Conservation (phyloP, 1,284 basidiomycete genomes). For the Laetiporus sulphureus region DNA sequence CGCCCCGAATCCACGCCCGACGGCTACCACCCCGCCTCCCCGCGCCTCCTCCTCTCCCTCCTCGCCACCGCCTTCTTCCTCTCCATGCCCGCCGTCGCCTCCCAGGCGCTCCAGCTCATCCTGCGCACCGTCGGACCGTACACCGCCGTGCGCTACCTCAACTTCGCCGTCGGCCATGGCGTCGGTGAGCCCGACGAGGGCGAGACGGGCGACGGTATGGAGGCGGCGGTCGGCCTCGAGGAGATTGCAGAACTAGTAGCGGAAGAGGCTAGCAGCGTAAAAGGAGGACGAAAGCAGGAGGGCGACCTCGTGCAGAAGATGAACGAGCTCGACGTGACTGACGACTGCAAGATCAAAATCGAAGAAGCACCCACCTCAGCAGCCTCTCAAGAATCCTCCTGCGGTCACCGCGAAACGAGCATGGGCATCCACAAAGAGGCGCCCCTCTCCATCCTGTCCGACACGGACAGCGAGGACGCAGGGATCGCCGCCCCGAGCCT, state of each 20-base stretch:
- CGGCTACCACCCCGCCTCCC: slow-evolving; percentile 68
- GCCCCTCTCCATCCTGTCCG: slow-evolving; percentile 22
- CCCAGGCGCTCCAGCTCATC: slow-evolving; percentile 68
- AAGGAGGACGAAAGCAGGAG: slow-evolving; percentile 1
- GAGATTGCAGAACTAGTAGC: slow-evolving; percentile 49
- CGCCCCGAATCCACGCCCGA: slow-evolving; percentile 39
- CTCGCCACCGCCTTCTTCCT: slow-evolving; percentile 85
- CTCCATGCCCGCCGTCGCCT: slow-evolving; percentile 71
- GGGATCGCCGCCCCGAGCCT: background rate
- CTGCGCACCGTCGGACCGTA: slow-evolving; percentile 75
- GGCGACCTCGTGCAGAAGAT: slow-evolving; percentile 21
- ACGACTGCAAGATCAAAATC: background rate
- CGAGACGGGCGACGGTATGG: slow-evolving; percentile 42
- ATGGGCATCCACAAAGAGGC: slow-evolving; percentile 27
- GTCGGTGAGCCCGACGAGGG: slow-evolving; percentile 44
- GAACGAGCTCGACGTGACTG: slow-evolving; percentile 1
- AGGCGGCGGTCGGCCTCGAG: slow-evolving; percentile 66
- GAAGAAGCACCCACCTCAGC: background rate
- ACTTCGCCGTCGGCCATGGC: slow-evolving; percentile 76
- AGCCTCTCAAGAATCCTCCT: background rate
- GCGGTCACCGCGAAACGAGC: too few species aligned
- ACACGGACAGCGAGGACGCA: slow-evolving; percentile 16
- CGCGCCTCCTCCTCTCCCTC: slow-evolving; percentile 80
- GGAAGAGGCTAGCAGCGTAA: slow-evolving; percentile 1
- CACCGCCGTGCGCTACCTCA: slow-evolving; percentile 74